A percentile compares a stretch with the other conserved stretches of the same genome.
Evolutionary conservation across 2,329 filamentous ascomycete species (phyloP).

Genomic region (Taxawa tesnikishii): DNA sequence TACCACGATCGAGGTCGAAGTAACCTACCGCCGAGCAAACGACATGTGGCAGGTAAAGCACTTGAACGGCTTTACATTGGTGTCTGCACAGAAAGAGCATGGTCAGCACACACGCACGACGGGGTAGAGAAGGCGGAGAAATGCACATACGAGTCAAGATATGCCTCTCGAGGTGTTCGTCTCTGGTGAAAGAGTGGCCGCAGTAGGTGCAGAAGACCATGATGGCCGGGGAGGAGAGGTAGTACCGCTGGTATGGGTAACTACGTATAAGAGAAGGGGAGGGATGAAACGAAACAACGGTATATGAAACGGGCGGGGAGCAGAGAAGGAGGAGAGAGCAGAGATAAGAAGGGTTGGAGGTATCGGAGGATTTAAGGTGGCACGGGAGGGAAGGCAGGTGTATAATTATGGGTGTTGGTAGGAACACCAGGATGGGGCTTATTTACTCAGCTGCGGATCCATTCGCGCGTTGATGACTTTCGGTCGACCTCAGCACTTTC

Average conservation of each 20-base stretch:
- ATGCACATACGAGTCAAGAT: slow-evolving; percentile 36
- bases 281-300: slow-evolving; percentile 2
- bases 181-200: slow-evolving; percentile 39
- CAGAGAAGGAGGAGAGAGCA: not conserved
- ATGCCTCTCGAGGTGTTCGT: slow-evolving; percentile 40
- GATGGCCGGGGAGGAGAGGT: slow-evolving; percentile 11
- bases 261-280: not conserved
- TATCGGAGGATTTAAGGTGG: slow-evolving; percentile 4
- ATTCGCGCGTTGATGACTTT: slow-evolving; percentile 1
- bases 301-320: slow-evolving; percentile 1
- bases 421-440: slow-evolving; percentile 11
- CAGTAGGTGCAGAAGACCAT: slow-evolving; percentile 44
- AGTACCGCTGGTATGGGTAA: too few relatives aligned
- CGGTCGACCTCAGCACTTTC: slow-evolving; percentile 10
- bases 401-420: slow-evolving; percentile 5
- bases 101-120: slow-evolving; percentile 1
- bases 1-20: slow-evolving; percentile 4
- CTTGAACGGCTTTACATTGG: slow-evolving; percentile 44
- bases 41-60: slow-evolving; percentile 44
- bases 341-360: not conserved
- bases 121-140: not conserved
- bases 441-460: slow-evolving; percentile 11
- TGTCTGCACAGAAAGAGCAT: slow-evolving; percentile 23
- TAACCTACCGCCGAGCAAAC: slow-evolving; percentile 36
- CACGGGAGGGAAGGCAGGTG: slow-evolving; percentile 6